Percentiles rank a stretch among this genome's conserved stretches.
phyloP scores from a whole-genome alignment of 257 asterid genomes.

The Solanum chmielewskii region DNA sequence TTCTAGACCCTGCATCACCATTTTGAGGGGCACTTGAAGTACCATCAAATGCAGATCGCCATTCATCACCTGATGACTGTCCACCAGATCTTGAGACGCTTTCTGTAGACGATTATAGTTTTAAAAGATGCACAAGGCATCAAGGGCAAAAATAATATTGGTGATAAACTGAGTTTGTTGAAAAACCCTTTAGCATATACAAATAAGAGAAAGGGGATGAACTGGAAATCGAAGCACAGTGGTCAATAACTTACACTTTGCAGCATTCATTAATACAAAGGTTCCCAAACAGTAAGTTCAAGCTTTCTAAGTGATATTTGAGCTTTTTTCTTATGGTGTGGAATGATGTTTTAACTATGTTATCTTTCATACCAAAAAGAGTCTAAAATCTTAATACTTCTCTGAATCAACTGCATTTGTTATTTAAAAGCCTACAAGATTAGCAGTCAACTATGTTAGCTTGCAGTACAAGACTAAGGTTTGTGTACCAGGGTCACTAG shows the following conservation, averaged over 20 bases:
- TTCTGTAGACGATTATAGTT: not conserved
- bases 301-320: not conserved
- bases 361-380: not conserved
- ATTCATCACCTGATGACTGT: constrained; percentile 6
- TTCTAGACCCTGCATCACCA: constrained; percentile 1
- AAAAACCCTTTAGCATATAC: not conserved
- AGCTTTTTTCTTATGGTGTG: not conserved
- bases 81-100: not conserved
- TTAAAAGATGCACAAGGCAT: not conserved
- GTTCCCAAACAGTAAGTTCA: not conserved
- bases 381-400: not conserved
- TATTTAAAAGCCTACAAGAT: not conserved
- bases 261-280: not conserved
- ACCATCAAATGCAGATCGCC: constrained; percentile 14
- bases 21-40: not conserved
- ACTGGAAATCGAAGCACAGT: not conserved
- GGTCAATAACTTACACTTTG: not conserved
- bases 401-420: not conserved
- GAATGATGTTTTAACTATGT: not conserved
- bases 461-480: not conserved
- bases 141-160: not conserved
- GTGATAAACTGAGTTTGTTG: not conserved
- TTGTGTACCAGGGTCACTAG: not conserved
- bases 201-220: not conserved
- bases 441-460: not conserved